Base-by-base conservation (phyloP, 1,284 basidiomycete genomes). In the Pyrrhoderma lamaoense region DNA sequence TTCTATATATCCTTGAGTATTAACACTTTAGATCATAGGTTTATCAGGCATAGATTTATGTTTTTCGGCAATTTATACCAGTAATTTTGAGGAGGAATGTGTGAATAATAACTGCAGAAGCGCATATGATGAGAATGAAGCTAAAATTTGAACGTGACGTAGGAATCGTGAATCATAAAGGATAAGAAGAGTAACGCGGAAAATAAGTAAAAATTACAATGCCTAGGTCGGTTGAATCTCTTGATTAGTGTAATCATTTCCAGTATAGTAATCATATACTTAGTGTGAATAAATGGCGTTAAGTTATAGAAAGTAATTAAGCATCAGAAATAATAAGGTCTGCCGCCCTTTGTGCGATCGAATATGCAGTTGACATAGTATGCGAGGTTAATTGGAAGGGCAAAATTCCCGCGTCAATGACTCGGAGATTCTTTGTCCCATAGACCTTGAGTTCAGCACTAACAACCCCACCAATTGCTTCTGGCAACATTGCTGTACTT, bases 391-490 rank as follows among this genome's bases (percentile, higher is more conserved):
- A 51, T 25, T 63, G 60, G 23, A 66, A 45, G 3, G 68, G 68
- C 16, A 67, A 59, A 13, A 59, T 54, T 27, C 56, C 54, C 34
- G 57, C 57, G 36, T 58, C 59, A 2, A 56, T 54, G 19, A 57
- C 53, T 42, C 56, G 56, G 18, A 74, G 59, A 51, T 67, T 68
- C 31, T 53, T 57, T 3, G 69, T 65, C 46, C 70, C 70, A 57
- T 72, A 67, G 1, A 74, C 72, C 37, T 45, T 52, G 23, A 78
- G 60, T 38, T 64, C 63, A 8, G 70, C 62, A 63, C 72, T 71
- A 36, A 78, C 75, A 19, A 77, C 76, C 59, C 76, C 76, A 35
- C 76, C 76, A 47, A 65, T 56, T 34, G 65, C 64, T 47, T 66
- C 59, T 14, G 75, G 76, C 45, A 76, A 59, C 75, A 77, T 76